Evolutionary conservation across 768 basidiomycete genomes (phyloP).

Genomic region (Mycena galericulata): DNA sequence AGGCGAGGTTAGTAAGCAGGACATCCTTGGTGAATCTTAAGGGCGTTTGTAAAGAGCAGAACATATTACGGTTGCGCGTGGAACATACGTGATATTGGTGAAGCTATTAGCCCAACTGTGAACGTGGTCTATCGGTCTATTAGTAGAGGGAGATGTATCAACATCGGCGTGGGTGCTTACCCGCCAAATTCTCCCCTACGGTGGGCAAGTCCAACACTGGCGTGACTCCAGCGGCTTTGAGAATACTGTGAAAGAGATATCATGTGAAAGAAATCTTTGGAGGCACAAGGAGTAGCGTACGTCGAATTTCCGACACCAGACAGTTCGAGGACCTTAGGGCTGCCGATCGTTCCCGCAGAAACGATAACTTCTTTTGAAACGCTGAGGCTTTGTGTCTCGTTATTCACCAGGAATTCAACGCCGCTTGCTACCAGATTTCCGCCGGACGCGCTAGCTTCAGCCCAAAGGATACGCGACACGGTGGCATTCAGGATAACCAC

Average conservation of each 20-base stretch:
- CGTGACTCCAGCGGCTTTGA: slow-evolving; percentile 57
- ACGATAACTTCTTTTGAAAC: slow-evolving; percentile 66
- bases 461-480: slow-evolving; percentile 63
- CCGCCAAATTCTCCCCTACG: too few relatives aligned
- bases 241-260: slow-evolving; percentile 43
- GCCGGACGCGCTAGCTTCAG: slow-evolving; percentile 25
- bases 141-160: neutral
- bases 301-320: slow-evolving; percentile 50
- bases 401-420: slow-evolving; percentile 57
- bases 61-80: neutral
- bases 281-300: slow-evolving; percentile 33
- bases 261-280: too few relatives aligned
- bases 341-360: slow-evolving; percentile 59
- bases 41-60: too few relatives aligned
- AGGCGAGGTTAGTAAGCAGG: slow-evolving; percentile 38
- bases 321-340: too few relatives aligned
- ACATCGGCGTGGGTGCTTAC: too few relatives aligned
- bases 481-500: slow-evolving; percentile 66
- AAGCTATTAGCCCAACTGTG: slow-evolving; percentile 49
- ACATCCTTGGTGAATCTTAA: slow-evolving; percentile 41
- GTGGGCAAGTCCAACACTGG: too few relatives aligned
- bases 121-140: slow-evolving; percentile 44
- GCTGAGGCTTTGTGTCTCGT: slow-evolving; percentile 48
- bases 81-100: slow-evolving; percentile 44
- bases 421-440: slow-evolving; percentile 55